Conservation (phyloP, 495 filamentous ascomycete genomes). For the Ascobolus immersus region DNA sequence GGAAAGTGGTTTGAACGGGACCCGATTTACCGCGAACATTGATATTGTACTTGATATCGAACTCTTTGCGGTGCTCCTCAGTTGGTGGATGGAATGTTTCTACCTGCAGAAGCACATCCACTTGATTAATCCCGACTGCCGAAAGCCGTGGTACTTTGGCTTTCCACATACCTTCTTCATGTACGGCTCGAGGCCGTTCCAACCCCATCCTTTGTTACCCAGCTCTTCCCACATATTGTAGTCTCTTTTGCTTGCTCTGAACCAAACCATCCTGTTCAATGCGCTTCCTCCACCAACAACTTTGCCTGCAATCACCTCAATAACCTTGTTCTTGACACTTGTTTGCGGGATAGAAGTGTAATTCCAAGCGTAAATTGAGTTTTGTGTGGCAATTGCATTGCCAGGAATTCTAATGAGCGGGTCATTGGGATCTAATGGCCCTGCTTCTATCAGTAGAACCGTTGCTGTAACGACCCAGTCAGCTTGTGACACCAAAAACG, state of each 20-base stretch:
- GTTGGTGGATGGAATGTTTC: conserved; percentile 20
- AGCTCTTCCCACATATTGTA: conserved; percentile 33
- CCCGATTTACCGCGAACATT: conserved; percentile 18
- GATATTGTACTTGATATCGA: conserved; percentile 18
- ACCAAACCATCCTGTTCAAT: conserved; percentile 23
- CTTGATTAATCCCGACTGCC: too few species aligned
- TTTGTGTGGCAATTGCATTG: too few species aligned
- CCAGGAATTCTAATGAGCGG: too few species aligned
- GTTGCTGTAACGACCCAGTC: too few species aligned
- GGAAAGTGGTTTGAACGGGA: conserved; percentile 27
- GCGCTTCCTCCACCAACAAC: conserved; percentile 24
- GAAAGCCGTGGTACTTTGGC: too few species aligned
- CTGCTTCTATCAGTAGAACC: too few species aligned
- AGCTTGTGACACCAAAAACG: too few species aligned
- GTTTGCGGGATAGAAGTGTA: too few species aligned
- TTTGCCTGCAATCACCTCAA: conserved; percentile 18
- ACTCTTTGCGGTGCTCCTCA: conserved; percentile 19
- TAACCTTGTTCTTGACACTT: too few species aligned
- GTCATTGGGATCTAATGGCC: too few species aligned
- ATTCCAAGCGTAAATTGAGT: too few species aligned
- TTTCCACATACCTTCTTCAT: conserved; percentile 24
- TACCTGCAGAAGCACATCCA: conserved; percentile 12
- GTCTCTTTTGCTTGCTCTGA: conserved; percentile 21
- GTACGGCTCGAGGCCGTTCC: conserved; percentile 32
- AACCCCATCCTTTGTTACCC: conserved; percentile 39